Base-by-base conservation (phyloP, 208 protist genomes). In the Wallacemonas collosoma region DNA sequence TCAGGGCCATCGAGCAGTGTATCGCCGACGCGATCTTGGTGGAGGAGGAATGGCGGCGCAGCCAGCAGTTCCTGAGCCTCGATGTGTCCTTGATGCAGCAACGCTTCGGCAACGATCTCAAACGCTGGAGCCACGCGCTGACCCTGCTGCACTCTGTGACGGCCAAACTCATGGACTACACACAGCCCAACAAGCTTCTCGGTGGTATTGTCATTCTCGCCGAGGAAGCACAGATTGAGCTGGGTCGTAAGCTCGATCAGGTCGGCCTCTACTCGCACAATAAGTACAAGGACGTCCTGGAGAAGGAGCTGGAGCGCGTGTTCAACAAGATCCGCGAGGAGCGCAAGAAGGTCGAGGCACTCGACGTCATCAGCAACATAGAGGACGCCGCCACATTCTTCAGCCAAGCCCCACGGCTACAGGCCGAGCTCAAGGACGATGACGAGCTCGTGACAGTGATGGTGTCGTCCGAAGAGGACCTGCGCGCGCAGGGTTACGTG, bases 291-390 rank as follows among this genome's bases (percentile, higher is more conserved):
- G 88, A 95, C 66, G 71, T 96, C 4, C 80, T 98, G 39, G 83
- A 92, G 68, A 77, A 71, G 43, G 82, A 91, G 65, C 74, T 93
- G 67, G 86, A 90, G 35, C 63, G 53, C 5, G 82, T 79, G 51
- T 92, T 87, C 57, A 56, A 77, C 40, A 67, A 64, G 17, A 81
- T 98, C 40, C 78, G 76, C 36, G 77, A 83, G 68, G 83, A 86
- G 43, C 82, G 93, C 48, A 54, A 75, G 2, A 91, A 90, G 50
- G 79, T 82, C 1, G 92, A 97, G 41, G 95, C 87, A 2, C 82
- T 92, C 50, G 88, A 98, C 56, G 98, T 98, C 5, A 98, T 99
- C 41, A 85, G 82, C 62, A 76, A 85, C 71, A 78, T 88, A 38
- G 81, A 80, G 65, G 92, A 94, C 68, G 88, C 92, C 5, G 83